Percentiles rank a stretch among this genome's conserved stretches.
phyloP scores from a whole-genome alignment of 495 filamentous ascomycete genomes.

The Xanthoparmelia taractica region DNA sequence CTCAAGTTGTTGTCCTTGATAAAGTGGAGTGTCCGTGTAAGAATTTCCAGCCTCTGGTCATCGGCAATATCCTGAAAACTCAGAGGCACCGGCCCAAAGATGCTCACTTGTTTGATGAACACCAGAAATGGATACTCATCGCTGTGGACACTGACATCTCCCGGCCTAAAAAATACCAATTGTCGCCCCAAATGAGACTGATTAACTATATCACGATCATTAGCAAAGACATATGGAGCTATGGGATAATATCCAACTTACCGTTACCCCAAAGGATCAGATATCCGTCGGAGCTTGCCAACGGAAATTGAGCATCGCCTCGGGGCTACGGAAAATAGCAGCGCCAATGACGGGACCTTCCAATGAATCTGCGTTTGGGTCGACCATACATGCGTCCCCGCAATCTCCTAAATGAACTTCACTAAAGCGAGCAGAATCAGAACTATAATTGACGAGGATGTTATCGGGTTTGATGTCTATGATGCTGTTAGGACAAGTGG shows the following conservation, averaged over 20 bases:
- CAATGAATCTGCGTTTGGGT: not conserved
- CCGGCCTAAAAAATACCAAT: constrained; percentile 15
- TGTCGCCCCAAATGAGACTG: constrained; percentile 7
- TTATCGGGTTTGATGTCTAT: constrained; percentile 20
- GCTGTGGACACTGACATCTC: not conserved
- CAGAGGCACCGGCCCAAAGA: constrained; percentile 14
- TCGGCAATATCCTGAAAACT: constrained; percentile 7
- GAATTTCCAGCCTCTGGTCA: constrained; percentile 1
- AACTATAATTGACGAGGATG: constrained; percentile 12
- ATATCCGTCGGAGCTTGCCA: constrained; percentile 16
- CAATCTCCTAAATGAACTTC: constrained; percentile 9
- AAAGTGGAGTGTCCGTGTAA: not conserved
- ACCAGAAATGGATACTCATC: constrained; percentile 7
- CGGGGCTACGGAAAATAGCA: constrained; percentile 1
- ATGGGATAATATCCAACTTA: constrained; percentile 1
- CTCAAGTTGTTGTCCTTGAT: constrained; percentile 3
- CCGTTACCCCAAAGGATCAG: constrained; percentile 16
- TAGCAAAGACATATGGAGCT: too few relatives aligned
- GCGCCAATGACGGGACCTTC: constrained; percentile 14
- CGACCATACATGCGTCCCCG: constrained; percentile 2
- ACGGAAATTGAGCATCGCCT: constrained; percentile 11
- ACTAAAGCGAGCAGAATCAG: not conserved
- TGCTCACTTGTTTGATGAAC: constrained; percentile 7
- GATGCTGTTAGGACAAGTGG: too few relatives aligned
- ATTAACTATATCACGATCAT: constrained; percentile 3